Evolutionary conservation across 148 eudicot species (phyloP).

Genomic region (Heliamphora exappendiculata): DNA sequence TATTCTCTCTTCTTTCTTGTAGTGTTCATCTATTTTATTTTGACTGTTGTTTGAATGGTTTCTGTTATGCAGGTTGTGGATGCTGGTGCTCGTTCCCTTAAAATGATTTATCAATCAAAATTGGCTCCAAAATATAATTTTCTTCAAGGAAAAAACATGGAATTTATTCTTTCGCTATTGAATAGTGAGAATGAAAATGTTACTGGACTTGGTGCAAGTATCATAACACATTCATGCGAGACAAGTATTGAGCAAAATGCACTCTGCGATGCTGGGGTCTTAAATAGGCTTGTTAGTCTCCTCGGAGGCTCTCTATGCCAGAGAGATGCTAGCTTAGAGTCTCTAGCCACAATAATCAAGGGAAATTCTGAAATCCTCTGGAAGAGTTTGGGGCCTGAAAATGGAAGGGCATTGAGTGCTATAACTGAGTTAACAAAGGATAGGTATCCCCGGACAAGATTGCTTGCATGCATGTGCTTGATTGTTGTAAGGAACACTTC

Average conservation of each 20-base stretch:
- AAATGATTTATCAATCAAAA: conserved; percentile 85
- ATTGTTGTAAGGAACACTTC: conserved; percentile 59
- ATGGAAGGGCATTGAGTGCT: conserved; percentile 51
- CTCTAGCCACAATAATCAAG: conserved; percentile 59
- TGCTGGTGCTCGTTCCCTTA: conserved; percentile 90
- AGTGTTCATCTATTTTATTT: not conserved
- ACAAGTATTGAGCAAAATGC: conserved; percentile 58
- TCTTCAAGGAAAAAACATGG: conserved; percentile 50
- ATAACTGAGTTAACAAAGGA: conserved; percentile 66
- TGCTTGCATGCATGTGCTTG: conserved; percentile 79
- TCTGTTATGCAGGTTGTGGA: conserved; percentile 65
- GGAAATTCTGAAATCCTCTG: conserved; percentile 55
- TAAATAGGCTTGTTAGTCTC: conserved; percentile 61
- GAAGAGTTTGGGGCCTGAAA: conserved; percentile 54
- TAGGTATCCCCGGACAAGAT: conserved; percentile 67
- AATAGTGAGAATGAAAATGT: conserved; percentile 81
- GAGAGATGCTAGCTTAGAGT: conserved; percentile 89
- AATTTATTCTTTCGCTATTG: conserved; percentile 63
- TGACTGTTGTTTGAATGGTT: not conserved
- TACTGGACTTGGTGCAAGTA: conserved; percentile 87
- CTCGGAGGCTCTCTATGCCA: conserved; percentile 73
- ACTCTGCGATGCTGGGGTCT: conserved; percentile 71
- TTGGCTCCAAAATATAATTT: conserved; percentile 86
- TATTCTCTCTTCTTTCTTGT: not conserved
- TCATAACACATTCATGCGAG: conserved; percentile 80